Evolutionary conservation across 1,139 yeast species (phyloP).

Genomic region (Meyerozyma guilliermondii): DNA sequence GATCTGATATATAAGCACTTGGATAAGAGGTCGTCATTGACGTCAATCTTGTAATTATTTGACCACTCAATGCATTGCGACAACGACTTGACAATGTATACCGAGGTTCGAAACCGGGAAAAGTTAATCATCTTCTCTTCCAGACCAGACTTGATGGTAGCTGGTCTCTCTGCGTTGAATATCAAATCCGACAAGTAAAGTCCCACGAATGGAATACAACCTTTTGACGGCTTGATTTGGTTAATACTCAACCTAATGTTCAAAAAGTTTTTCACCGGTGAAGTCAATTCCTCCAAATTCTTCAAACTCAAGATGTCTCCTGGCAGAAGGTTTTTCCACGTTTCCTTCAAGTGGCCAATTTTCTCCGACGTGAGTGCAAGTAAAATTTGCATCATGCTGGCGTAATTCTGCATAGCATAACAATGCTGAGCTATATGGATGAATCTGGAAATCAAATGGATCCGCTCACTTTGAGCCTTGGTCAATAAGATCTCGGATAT

Average conservation of each 20-base stretch:
- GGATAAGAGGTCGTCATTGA: conserved; percentile 59
- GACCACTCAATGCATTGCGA: conserved; percentile 88
- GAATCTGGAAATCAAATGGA: conserved; percentile 67
- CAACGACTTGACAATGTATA: conserved; percentile 72
- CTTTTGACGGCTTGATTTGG: conserved; percentile 60
- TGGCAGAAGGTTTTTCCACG: conserved; percentile 64
- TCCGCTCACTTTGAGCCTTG: conserved; percentile 50
- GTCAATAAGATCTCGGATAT: conserved; percentile 82
- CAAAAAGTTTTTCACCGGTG: conserved; percentile 62
- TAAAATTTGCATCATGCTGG: conserved; percentile 83
- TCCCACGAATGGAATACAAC: conserved; percentile 89
- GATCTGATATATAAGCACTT: conserved; percentile 80
- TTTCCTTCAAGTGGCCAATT: conserved; percentile 56
- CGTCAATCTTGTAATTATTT: conserved; percentile 46
- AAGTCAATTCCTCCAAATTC: conserved; percentile 58
- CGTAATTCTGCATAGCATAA: conserved; percentile 67
- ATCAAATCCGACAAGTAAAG: conserved; percentile 79
- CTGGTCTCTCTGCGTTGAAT: conserved; percentile 69
- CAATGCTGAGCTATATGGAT: conserved; percentile 82
- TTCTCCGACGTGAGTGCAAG: conserved; percentile 76
- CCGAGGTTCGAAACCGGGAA: conserved; percentile 71
- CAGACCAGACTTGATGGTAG: conserved; percentile 24
- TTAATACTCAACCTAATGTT: conserved; percentile 61
- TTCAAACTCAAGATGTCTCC: conserved; percentile 60
- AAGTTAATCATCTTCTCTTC: conserved; percentile 59